Conservation (phyloP, 106 monocot genomes). For the Cymbidium sinense region DNA sequence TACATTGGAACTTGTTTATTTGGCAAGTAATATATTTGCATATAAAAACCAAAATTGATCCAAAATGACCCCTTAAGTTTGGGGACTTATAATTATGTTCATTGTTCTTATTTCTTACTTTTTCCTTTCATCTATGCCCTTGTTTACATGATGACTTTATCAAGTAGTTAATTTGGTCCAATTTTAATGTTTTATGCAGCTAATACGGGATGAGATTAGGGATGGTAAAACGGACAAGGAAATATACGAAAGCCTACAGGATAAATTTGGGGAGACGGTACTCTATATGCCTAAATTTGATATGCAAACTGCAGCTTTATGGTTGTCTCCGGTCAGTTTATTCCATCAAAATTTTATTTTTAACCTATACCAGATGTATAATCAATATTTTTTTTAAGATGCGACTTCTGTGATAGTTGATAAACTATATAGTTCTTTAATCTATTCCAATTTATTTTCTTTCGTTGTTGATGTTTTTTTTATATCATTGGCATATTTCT, state of each 20-base stretch:
- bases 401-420: not conserved
- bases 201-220: slow-evolving; percentile 76
- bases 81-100: no score
- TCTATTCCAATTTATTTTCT: no score
- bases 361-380: not conserved
- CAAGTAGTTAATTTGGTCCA: no score
- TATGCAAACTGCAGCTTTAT: slow-evolving; percentile 74
- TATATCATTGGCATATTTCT: no score
- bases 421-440: not conserved
- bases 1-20: no score
- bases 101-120: no score
- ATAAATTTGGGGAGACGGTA: slow-evolving; percentile 82
- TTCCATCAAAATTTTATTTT: not conserved
- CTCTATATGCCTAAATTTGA: slow-evolving; percentile 82
- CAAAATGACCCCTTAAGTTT: no score
- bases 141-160: no score
- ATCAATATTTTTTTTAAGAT: not conserved
- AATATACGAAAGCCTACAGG: slow-evolving; percentile 71
- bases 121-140: no score
- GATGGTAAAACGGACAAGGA: slow-evolving; percentile 82
- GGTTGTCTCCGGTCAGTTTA: slow-evolving; percentile 67
- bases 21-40: no score
- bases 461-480: no score
- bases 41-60: no score
- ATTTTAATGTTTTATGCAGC: slow-evolving; percentile 22